Conservation (phyloP, 192 early-diverging fungal genomes). For the Hyaloraphidium curvatum region DNA sequence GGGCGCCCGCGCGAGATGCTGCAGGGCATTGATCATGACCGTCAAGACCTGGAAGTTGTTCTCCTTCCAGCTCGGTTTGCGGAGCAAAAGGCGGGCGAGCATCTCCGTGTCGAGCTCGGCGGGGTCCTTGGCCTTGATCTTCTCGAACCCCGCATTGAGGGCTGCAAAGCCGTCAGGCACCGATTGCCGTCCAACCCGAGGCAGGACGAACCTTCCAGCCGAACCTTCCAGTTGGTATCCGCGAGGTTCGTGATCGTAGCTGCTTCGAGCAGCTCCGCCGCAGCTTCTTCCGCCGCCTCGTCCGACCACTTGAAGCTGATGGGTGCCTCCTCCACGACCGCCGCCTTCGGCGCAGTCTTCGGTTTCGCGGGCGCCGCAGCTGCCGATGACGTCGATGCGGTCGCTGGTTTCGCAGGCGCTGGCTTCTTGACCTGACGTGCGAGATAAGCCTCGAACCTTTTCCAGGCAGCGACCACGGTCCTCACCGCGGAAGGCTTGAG, state of each 20-base stretch:
- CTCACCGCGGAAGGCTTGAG: no score
- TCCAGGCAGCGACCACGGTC: no score
- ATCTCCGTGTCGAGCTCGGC: conserved; percentile 53
- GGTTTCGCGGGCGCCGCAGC: not conserved
- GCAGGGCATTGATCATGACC: conserved; percentile 53
- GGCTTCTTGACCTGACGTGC: no score
- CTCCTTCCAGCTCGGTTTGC: conserved; percentile 91
- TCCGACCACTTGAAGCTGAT: conserved; percentile 48
- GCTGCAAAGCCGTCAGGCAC: conserved; percentile 7
- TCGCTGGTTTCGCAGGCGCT: not conserved
- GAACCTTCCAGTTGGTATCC: conserved; percentile 68
- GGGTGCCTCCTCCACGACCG: conserved; percentile 28
- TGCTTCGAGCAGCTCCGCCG: conserved; percentile 40
- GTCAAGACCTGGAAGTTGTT: conserved; percentile 71
- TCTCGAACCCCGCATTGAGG: conserved; percentile 54
- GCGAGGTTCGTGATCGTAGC: conserved; percentile 37
- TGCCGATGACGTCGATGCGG: not conserved
- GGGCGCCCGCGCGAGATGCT: conserved; percentile 39
- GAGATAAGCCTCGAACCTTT: no score
- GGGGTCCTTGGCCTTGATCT: conserved; percentile 31
- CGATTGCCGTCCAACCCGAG: not conserved
- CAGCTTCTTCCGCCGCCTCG: conserved; percentile 35
- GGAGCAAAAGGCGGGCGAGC: conserved; percentile 52
- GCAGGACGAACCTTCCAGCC: conserved; percentile 41
- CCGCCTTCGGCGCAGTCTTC: conserved; percentile 7